These are phyloP conservation scores for Cryphonectria naterciae DNA, from an alignment of 2,329 filamentous ascomycete species.

Conservation along the genomic window DNA sequence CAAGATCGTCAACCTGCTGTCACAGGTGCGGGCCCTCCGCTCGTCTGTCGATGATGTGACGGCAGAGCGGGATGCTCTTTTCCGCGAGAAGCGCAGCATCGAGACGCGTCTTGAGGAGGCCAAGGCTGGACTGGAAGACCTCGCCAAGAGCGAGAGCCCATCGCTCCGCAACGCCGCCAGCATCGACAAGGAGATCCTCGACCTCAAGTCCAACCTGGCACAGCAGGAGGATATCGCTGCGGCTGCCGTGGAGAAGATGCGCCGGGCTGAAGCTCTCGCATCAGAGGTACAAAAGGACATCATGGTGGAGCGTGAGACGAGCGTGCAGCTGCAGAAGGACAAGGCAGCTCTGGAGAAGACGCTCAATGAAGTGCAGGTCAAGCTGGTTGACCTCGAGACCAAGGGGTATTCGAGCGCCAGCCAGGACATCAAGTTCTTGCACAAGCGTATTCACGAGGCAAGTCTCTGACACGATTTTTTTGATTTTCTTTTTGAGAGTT, in stretches of 20 bases:
- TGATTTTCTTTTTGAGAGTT: slow-evolving; percentile 17
- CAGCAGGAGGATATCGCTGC: slow-evolving; percentile 92
- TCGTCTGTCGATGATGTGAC: slow-evolving; percentile 84
- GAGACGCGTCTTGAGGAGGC: slow-evolving; percentile 86
- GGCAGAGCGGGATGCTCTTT: slow-evolving; percentile 80
- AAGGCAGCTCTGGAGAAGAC: slow-evolving; percentile 89
- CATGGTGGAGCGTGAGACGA: slow-evolving; percentile 79
- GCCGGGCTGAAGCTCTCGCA: slow-evolving; percentile 83
- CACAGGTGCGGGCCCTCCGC: slow-evolving; percentile 83
- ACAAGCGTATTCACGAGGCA: slow-evolving; percentile 94
- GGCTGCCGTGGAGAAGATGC: slow-evolving; percentile 96
- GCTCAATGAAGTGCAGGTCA: slow-evolving; percentile 86
- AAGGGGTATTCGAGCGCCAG: slow-evolving; percentile 95
- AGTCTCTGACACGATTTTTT: slow-evolving; percentile 39
- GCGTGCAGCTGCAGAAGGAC: slow-evolving; percentile 81
- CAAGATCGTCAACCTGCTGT: slow-evolving; percentile 87
- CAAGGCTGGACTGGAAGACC: slow-evolving; percentile 83
- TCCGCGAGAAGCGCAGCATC: slow-evolving; percentile 87
- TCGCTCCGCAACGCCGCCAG: slow-evolving; percentile 87
- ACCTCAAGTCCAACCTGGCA: slow-evolving; percentile 84
- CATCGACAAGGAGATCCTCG: slow-evolving; percentile 85
- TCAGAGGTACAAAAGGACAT: slow-evolving; percentile 94
- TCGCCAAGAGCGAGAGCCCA: slow-evolving; percentile 82
- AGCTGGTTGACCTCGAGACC: slow-evolving; percentile 90
- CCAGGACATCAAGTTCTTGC: slow-evolving; percentile 92